phyloP scores from a whole-genome alignment of 805 yeast species.

The Suhomyces vadensis region DNA sequence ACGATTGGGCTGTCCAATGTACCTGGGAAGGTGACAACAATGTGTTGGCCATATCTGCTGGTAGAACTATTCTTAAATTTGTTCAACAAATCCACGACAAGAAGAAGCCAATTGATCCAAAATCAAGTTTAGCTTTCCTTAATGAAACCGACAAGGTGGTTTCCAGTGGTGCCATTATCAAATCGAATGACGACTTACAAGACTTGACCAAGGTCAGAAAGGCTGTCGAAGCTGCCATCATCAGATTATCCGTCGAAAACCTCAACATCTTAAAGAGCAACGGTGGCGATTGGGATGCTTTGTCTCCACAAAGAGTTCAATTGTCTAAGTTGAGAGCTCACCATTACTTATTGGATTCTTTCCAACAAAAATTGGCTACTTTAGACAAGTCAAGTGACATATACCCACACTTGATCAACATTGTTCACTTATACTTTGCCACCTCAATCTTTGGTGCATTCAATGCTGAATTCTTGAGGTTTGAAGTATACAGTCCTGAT shows the following conservation, averaged over 20 bases:
- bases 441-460: conserved; percentile 35
- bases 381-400: conserved; percentile 20
- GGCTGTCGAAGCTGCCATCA: conserved; percentile 39
- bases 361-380: conserved; percentile 20
- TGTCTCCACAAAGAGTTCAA: conserved; percentile 38
- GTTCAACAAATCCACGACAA: conserved; percentile 35
- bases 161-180: conserved; percentile 15
- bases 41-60: conserved; percentile 79
- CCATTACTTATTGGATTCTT: conserved; percentile 36
- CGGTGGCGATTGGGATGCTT: conserved; percentile 35
- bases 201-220: conserved; percentile 16
- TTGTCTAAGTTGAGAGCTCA: conserved; percentile 47
- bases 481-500: conserved; percentile 32
- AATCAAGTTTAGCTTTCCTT: conserved; percentile 33
- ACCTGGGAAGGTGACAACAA: conserved; percentile 99
- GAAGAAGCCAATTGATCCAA: conserved; percentile 25
- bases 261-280: conserved; percentile 26
- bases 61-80: conserved; percentile 68
- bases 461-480: conserved; percentile 39
- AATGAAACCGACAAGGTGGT: conserved; percentile 20
- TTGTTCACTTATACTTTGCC: conserved; percentile 36
- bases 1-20: conserved; percentile 96
- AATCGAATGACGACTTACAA: conserved; percentile 15
- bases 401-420: conserved; percentile 25
- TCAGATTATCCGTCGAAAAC: conserved; percentile 34